Base-by-base conservation (phyloP, 768 basidiomycete genomes). In the Suillus subaureus region DNA sequence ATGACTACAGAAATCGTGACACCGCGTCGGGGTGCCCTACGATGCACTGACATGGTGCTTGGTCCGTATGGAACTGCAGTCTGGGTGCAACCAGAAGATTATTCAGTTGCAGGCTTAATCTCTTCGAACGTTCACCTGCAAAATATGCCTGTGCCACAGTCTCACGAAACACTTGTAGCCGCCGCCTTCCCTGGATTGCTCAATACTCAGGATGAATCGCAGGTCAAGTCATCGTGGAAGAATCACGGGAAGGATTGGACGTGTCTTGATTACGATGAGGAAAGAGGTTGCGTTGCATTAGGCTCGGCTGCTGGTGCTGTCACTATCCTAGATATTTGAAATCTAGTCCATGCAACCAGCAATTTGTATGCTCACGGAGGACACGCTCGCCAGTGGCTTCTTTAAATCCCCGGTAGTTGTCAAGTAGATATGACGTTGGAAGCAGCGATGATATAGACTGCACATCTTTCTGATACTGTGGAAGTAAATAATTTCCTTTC, bases 181-280 rank as follows among this genome's bases (percentile, higher is more conserved):
- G 80, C 82, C 2, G 79, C 81, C 26, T 85, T 89, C 67, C 84
- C 86, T 8, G 87, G 88, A 2, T 57, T 67, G 21, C 37, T 76
- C 43, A 70, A 67, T 40, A 28, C 18, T 35, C 37, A 63, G n/a
- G 62, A 56, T 33, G 66, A 73, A 61, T 72, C 75, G 35, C 67
- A 70, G 66, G 68, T 74, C 66, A 70, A 75, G 64, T 75, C 71
- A 33, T 66, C 81, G n/a, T 78, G 67, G 66, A 79, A 79, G 64
- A 67, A 68, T 37, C 70, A 66, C 42, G 77, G 69, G 5, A 73
- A 80, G 67, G 78, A 81, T 66, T 89, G 88, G 88, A 82, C 83
- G 4, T 79, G 85, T 54, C 69, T 89, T 66, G 88, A 88, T 72
- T 89, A 89, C 68, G 86, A 87, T 63, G 88, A 89, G 72, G 79